phyloP scores from a whole-genome alignment of 108 stramenopile genomes.

The Mediolabrus comicus region DNA sequence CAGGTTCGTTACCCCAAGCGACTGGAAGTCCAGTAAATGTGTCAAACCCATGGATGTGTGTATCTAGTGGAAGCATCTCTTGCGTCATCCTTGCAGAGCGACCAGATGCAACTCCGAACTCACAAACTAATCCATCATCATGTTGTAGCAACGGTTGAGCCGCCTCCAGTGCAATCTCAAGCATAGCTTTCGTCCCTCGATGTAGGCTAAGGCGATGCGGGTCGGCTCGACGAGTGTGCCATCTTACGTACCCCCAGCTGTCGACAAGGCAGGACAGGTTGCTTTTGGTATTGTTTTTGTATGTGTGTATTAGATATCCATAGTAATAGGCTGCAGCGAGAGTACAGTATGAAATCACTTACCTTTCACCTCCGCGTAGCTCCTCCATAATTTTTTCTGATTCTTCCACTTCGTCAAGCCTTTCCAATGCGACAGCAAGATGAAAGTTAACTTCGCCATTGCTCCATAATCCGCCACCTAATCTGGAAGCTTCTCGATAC shows the following conservation, averaged over 20 bases:
- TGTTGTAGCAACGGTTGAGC: constrained; percentile 69
- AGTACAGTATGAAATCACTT: no score
- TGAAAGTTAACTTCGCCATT: constrained; percentile 53
- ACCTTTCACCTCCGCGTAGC: constrained; percentile 67
- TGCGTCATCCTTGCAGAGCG: constrained; percentile 78
- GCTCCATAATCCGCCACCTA: constrained; percentile 30
- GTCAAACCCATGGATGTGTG: constrained; percentile 82
- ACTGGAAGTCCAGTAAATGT: constrained; percentile 88
- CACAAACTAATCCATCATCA: constrained; percentile 75
- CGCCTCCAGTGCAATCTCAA: constrained; percentile 76
- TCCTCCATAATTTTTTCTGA: constrained; percentile 71
- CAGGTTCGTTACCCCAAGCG: constrained; percentile 80
- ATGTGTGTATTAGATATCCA: no score
- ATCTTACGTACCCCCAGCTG: constrained; percentile 88
- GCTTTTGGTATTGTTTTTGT: no score
- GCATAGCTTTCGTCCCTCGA: constrained; percentile 79
- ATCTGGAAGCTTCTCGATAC: constrained; percentile 55
- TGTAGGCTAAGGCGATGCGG: constrained; percentile 62
- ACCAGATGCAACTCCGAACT: constrained; percentile 86
- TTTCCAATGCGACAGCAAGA: constrained; percentile 79
- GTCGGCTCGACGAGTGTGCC: constrained; percentile 70
- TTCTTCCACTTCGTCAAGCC: constrained; percentile 65
- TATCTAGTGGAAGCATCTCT: constrained; percentile 75
- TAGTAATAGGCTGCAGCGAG: no score
- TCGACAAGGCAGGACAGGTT: constrained; percentile 70